Percentiles rank a stretch among this genome's conserved stretches.
Conservation (phyloP, 495 filamentous ascomycete species). For the Hypoxylon perforatum region DNA sequence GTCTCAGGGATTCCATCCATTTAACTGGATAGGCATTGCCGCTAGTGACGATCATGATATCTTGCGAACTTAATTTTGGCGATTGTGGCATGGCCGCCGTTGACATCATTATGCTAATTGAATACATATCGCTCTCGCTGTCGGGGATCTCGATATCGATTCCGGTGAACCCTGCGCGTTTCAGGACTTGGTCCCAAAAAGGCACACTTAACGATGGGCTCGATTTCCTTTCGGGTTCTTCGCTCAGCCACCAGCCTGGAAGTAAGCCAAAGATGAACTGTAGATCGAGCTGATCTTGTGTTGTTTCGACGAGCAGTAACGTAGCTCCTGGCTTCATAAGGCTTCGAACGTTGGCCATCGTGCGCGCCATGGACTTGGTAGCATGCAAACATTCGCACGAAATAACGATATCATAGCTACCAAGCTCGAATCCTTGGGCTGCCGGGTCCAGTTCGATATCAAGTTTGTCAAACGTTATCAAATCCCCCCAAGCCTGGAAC, state of each 20-base stretch:
- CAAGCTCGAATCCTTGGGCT: conserved; percentile 52
- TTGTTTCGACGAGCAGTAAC: conserved; percentile 41
- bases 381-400: conserved; percentile 54
- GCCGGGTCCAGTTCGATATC: conserved; percentile 46
- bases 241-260: conserved; percentile 61
- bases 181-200: neutral
- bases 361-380: conserved; percentile 34
- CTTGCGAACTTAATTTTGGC: neutral
- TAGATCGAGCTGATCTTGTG: conserved; percentile 23
- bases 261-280: conserved; percentile 52
- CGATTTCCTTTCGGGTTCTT: neutral
- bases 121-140: neutral
- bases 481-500: conserved; percentile 32
- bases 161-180: neutral
- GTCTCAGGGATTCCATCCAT: too few relatives aligned
- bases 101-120: neutral
- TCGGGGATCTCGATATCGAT: conserved; percentile 1
- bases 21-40: too few relatives aligned
- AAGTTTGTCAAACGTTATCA: conserved; percentile 49
- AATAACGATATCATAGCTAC: conserved; percentile 57
- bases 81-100: neutral
- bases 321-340: conserved; percentile 45
- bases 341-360: conserved; percentile 34
- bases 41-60: too few relatives aligned
- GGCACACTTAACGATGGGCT: neutral